Conservation (phyloP, 169 alveolate species). For the Plasmodium berghei region DNA sequence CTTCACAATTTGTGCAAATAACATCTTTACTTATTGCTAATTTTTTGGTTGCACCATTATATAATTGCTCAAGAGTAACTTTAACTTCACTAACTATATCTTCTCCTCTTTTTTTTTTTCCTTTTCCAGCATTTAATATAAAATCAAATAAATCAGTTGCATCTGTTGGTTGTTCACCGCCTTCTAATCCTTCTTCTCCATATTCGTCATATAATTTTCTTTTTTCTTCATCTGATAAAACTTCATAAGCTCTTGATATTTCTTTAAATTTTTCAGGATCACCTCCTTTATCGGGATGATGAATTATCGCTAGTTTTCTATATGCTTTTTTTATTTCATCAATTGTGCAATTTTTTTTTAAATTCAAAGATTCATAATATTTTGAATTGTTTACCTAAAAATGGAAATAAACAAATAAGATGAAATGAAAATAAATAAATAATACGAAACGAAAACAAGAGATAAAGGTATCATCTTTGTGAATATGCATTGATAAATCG, state of each 20-base stretch:
- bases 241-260: constrained; percentile 97
- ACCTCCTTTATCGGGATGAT: constrained; percentile 99
- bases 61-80: constrained; percentile 96
- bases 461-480: background rate
- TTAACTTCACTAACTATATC: constrained; percentile 92
- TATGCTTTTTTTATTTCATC: constrained; percentile 96
- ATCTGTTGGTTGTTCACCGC: constrained; percentile 91
- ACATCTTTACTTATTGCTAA: constrained; percentile 94
- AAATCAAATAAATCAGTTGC: constrained; percentile 91
- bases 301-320: constrained; percentile 94
- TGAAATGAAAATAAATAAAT: background rate
- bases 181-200: constrained; percentile 98
- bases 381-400: constrained; percentile 88
- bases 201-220: constrained; percentile 96
- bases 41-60: constrained; percentile 95
- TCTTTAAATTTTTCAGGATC: constrained; percentile 97
- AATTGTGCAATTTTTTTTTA: constrained; percentile 89
- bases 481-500: too few relatives aligned
- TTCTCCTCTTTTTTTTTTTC: constrained; percentile 92
- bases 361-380: constrained; percentile 89
- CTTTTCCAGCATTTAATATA: constrained; percentile 96
- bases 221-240: constrained; percentile 96
- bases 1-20: constrained; percentile 96
- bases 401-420: background rate
- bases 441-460: constrained; percentile 10